Percentiles rank a stretch among this genome's conserved stretches.
These are phyloP conservation scores for Elaeis oleifera DNA, from an alignment of 202 grass and related monocot species.

Conservation along the genomic window DNA sequence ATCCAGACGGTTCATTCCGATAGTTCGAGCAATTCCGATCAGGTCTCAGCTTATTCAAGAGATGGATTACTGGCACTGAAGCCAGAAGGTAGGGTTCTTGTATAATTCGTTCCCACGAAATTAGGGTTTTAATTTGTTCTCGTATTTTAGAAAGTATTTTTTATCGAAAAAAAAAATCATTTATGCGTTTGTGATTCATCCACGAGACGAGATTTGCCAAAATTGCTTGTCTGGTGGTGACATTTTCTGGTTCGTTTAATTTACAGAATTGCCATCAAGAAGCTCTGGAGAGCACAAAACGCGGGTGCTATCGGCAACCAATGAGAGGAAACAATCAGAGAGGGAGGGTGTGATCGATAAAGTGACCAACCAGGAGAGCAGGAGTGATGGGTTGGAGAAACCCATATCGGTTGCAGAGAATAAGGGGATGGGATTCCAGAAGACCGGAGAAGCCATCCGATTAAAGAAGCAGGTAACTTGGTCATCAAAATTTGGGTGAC, in stretches of 20 bases:
- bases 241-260: no score
- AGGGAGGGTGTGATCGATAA: background rate
- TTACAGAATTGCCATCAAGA: constrained; percentile 27
- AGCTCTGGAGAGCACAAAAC: constrained; percentile 49
- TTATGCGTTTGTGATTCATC: no score
- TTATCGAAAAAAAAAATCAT: no score
- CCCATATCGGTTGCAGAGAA: background rate
- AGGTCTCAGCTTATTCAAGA: constrained; percentile 3
- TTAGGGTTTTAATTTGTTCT: background rate
- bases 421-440: constrained; percentile 10
- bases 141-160: background rate
- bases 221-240: no score
- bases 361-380: background rate
- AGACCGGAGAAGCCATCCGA: constrained; percentile 7
- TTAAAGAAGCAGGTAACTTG: constrained; percentile 12
- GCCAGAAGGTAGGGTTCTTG: background rate
- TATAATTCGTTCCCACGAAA: background rate
- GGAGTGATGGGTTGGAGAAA: background rate
- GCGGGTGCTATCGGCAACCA: constrained; percentile 40
- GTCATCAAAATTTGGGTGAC: no score
- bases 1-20: constrained; percentile 10
- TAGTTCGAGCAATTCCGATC: constrained; percentile 11
- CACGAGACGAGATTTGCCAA: no score
- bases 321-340: background rate
- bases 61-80: background rate